Conservation (phyloP, 2,329 filamentous ascomycete genomes). For the Rhynchosporium agropyri region DNA sequence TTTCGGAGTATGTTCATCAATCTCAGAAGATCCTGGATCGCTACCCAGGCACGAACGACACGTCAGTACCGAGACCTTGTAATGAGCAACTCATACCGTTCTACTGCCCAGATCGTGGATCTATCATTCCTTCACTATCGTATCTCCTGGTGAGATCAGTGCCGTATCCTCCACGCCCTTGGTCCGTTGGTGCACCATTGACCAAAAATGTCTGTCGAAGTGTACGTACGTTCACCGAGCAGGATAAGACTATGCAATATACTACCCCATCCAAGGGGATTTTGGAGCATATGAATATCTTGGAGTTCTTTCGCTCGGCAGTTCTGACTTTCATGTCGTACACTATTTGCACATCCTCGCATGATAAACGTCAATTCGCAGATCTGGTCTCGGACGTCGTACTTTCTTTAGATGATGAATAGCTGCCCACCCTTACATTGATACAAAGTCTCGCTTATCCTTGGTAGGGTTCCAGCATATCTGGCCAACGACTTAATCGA, state of each 20-base stretch:
- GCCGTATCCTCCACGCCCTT: conserved; percentile 14
- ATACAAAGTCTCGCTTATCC: too few relatives aligned
- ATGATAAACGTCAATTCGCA: too few relatives aligned
- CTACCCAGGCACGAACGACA: conserved; percentile 27
- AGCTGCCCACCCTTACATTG: too few relatives aligned
- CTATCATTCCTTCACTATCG: conserved; percentile 26
- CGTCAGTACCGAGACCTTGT: conserved; percentile 18
- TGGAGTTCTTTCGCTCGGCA: too few relatives aligned
- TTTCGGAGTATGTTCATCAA: conserved; percentile 48
- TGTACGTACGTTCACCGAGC: conserved; percentile 4
- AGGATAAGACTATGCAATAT: background rate
- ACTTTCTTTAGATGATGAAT: too few relatives aligned
- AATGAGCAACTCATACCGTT: conserved; percentile 9
- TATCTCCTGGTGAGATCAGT: conserved; percentile 21
- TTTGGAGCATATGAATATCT: conserved; percentile 22
- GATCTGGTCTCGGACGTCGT: too few relatives aligned
- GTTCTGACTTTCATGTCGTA: too few relatives aligned
- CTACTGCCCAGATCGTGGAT: conserved; percentile 17
- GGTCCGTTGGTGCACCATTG: background rate
- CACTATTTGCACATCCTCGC: too few relatives aligned
- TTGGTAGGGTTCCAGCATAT: too few relatives aligned
- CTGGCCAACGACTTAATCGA: too few relatives aligned
- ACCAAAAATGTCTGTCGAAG: background rate
- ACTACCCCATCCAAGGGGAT: conserved; percentile 15
- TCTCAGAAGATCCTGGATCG: conserved; percentile 48